Conservation (phyloP, 2,329 filamentous ascomycete species). For the Pestalotiopsis sp. region DNA sequence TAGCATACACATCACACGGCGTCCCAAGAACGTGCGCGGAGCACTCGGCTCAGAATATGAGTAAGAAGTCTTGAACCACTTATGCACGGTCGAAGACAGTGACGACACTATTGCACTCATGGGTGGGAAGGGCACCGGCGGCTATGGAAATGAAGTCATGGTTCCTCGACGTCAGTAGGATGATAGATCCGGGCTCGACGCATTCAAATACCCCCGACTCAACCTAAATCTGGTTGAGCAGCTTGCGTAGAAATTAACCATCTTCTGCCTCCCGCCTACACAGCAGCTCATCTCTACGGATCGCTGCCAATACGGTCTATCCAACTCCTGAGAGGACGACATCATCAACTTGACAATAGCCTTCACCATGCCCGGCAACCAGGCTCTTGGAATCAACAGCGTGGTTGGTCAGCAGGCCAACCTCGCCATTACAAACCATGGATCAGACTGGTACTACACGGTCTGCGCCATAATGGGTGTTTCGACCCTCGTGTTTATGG, state of each 20-base stretch:
- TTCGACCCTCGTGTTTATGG: constrained; percentile 55
- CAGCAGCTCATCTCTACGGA: not conserved
- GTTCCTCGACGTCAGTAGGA: not conserved
- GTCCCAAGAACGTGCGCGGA: not conserved
- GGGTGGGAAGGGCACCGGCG: constrained; percentile 3
- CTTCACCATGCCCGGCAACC: constrained; percentile 38
- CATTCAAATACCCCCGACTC: not conserved
- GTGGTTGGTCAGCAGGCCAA: constrained; percentile 53
- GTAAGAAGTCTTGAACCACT: not conserved
- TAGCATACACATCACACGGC: too few species aligned
- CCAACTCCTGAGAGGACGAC: not conserved
- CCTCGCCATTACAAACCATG: constrained; percentile 60
- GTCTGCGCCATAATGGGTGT: constrained; percentile 62
- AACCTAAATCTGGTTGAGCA: not conserved
- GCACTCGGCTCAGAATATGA: not conserved
- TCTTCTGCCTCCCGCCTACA: not conserved
- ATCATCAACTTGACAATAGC: not conserved
- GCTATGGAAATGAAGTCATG: constrained; percentile 30
- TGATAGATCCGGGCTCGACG: not conserved
- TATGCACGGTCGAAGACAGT: not conserved
- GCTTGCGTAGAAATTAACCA: not conserved
- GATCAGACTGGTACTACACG: constrained; percentile 66
- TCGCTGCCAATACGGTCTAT: too few species aligned
- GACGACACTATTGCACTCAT: constrained; percentile 22
- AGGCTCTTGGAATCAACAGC: constrained; percentile 47